phyloP scores from a whole-genome alignment of 495 filamentous ascomycete genomes.

The Neurospora sp. region DNA sequence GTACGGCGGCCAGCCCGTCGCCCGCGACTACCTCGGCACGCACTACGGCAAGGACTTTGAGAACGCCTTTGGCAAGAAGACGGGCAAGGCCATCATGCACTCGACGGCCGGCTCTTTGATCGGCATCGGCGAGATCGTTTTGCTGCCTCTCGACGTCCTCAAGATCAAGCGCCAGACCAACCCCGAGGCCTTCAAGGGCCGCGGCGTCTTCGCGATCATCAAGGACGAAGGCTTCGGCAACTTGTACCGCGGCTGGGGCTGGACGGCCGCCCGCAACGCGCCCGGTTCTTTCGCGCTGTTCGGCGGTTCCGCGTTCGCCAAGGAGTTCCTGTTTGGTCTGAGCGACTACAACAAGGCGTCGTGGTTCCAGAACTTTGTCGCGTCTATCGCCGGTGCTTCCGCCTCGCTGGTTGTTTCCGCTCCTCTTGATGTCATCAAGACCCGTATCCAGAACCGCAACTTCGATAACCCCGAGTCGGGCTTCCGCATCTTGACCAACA shows the following conservation, averaged over 20 bases:
- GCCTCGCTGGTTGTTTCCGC: slow-evolving; percentile 89
- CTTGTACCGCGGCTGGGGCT: slow-evolving; percentile 90
- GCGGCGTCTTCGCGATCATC: slow-evolving; percentile 82
- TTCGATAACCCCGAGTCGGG: slow-evolving; percentile 96
- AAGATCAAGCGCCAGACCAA: slow-evolving; percentile 99
- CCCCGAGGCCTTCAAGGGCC: slow-evolving; percentile 92
- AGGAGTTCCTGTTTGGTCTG: slow-evolving; percentile 84
- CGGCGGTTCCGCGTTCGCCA: slow-evolving; percentile 94
- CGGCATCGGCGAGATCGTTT: slow-evolving; percentile 91
- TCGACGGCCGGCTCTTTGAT: slow-evolving; percentile 93
- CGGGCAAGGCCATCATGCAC: slow-evolving; percentile 95
- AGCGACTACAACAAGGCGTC: slow-evolving; percentile 89
- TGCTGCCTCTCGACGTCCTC: slow-evolving; percentile 89
- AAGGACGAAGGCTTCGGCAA: slow-evolving; percentile 82
- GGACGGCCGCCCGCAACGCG: slow-evolving; percentile 95
- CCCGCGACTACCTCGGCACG: slow-evolving; percentile 75
- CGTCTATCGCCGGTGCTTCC: slow-evolving; percentile 85
- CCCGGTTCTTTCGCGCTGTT: slow-evolving; percentile 97
- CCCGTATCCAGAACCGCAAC: slow-evolving; percentile 96
- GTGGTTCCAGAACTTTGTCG: slow-evolving; percentile 95
- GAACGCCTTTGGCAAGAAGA: slow-evolving; percentile 83
- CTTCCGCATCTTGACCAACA: slow-evolving; percentile 76
- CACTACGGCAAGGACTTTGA: slow-evolving; percentile 81
- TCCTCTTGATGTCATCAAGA: slow-evolving; percentile 98
- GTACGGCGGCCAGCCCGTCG: slow-evolving; percentile 95